Conservation (phyloP, 1,284 basidiomycete genomes). For the Xerocomus nothofagi region DNA sequence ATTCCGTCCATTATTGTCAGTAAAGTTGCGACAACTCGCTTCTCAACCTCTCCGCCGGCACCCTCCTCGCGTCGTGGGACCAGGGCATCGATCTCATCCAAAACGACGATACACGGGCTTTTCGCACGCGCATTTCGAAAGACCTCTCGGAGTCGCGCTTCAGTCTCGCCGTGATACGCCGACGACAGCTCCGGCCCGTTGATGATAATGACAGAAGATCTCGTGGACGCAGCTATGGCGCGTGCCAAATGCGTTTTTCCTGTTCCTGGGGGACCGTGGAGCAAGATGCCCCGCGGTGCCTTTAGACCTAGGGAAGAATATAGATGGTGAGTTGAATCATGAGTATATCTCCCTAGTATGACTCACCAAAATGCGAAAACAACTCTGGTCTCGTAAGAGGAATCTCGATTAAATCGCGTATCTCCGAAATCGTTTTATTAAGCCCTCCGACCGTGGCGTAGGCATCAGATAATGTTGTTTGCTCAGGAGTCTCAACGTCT, state of each 20-base stretch:
- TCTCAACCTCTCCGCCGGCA: conserved; percentile 91
- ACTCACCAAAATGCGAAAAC: conserved; percentile 82
- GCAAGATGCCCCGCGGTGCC: conserved; percentile 85
- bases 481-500: conserved; percentile 46
- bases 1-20: conserved; percentile 96
- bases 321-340: conserved; percentile 10
- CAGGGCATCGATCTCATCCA: conserved; percentile 96
- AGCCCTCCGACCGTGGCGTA: conserved; percentile 87
- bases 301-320: conserved; percentile 73
- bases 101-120: conserved; percentile 89
- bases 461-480: conserved; percentile 46
- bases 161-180: conserved; percentile 96
- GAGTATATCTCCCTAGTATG: background rate
- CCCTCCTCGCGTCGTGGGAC: conserved; percentile 89
- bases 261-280: conserved; percentile 92
- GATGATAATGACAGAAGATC: conserved; percentile 81
- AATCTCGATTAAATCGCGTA: conserved; percentile 93
- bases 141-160: conserved; percentile 85
- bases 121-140: conserved; percentile 83
- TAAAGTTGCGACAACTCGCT: conserved; percentile 92
- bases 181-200: conserved; percentile 95
- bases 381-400: conserved; percentile 89
- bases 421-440: conserved; percentile 83
- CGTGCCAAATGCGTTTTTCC: conserved; percentile 93
- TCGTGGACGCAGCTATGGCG: conserved; percentile 81